A percentile compares a stretch with the other conserved stretches of the same genome.
These are phyloP conservation scores for Jamesozyma rosinii DNA, from an alignment of 805 yeast genomes.

Conservation along the genomic window DNA sequence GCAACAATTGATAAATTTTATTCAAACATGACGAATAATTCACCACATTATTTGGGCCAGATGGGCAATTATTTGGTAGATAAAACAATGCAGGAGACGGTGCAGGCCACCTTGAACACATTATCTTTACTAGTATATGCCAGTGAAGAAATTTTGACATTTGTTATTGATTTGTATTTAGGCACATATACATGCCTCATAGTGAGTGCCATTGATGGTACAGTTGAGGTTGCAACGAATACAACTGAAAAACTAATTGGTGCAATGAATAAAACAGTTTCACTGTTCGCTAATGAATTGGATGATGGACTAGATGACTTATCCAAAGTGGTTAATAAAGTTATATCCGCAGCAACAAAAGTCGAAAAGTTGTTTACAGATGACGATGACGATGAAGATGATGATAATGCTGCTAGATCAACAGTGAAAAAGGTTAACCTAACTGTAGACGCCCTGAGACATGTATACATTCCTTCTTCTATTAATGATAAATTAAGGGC, in stretches of 20 bases:
- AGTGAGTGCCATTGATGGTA: slow-evolving; percentile 63
- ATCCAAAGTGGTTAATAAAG: slow-evolving; percentile 46
- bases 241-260: slow-evolving; percentile 55
- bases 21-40: slow-evolving; percentile 30
- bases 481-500: slow-evolving; percentile 49
- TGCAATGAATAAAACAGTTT: slow-evolving; percentile 53
- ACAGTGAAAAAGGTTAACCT: slow-evolving; percentile 43
- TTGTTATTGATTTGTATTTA: slow-evolving; percentile 59
- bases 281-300: slow-evolving; percentile 46
- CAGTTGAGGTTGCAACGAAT: slow-evolving; percentile 63
- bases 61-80: slow-evolving; percentile 47
- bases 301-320: slow-evolving; percentile 59
- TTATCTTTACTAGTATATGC: slow-evolving; percentile 44
- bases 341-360: slow-evolving; percentile 42
- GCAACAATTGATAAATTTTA: slow-evolving; percentile 35
- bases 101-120: slow-evolving; percentile 37
- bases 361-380: slow-evolving; percentile 50
- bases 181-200: slow-evolving; percentile 85
- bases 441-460: slow-evolving; percentile 45
- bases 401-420: slow-evolving; percentile 17
- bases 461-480: slow-evolving; percentile 55
- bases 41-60: slow-evolving; percentile 50
- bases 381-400: slow-evolving; percentile 25
- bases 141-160: slow-evolving; percentile 49
- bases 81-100: slow-evolving; percentile 39